Evolutionary conservation across 2,329 filamentous ascomycete genomes (phyloP).

Genomic region (Microthyrium microscopicum): DNA sequence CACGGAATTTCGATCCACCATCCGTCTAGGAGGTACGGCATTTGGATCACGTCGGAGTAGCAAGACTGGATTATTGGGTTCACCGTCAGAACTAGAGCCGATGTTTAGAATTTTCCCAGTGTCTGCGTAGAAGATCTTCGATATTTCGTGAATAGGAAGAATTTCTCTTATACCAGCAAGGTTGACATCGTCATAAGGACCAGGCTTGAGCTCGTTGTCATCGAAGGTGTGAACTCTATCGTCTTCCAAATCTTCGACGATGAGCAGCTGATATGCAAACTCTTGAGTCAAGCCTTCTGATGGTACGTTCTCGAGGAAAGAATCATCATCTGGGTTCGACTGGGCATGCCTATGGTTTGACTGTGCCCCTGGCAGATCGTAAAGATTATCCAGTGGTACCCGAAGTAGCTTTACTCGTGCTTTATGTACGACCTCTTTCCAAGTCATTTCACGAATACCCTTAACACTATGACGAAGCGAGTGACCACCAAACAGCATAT

Average conservation of each 20-base stretch:
- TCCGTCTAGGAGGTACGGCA: constrained; percentile 43
- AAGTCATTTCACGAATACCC: constrained; percentile 51
- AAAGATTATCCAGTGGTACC: constrained; percentile 41
- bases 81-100: constrained; percentile 45
- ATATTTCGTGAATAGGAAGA: constrained; percentile 56
- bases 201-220: constrained; percentile 38
- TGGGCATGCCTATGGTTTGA: constrained; percentile 9
- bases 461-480: constrained; percentile 39
- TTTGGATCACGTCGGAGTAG: constrained; percentile 56
- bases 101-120: constrained; percentile 83
- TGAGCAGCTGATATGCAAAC: constrained; percentile 65
- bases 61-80: constrained; percentile 56
- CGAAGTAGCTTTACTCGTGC: constrained; percentile 66
- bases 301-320: constrained; percentile 17
- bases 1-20: constrained; percentile 30
- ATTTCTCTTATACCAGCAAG: constrained; percentile 49
- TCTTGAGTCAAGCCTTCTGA: constrained; percentile 36
- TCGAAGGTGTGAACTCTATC: constrained; percentile 52
- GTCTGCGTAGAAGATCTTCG: constrained; percentile 87
- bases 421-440: constrained; percentile 96
- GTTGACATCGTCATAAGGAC: constrained; percentile 42
- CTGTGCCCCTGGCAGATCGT: constrained; percentile 30
- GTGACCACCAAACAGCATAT: constrained; percentile 88
- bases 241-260: constrained; percentile 69
- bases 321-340: constrained; percentile 7